Conservation (phyloP, 192 early-diverging fungal species). For the Gigaspora rosea region DNA sequence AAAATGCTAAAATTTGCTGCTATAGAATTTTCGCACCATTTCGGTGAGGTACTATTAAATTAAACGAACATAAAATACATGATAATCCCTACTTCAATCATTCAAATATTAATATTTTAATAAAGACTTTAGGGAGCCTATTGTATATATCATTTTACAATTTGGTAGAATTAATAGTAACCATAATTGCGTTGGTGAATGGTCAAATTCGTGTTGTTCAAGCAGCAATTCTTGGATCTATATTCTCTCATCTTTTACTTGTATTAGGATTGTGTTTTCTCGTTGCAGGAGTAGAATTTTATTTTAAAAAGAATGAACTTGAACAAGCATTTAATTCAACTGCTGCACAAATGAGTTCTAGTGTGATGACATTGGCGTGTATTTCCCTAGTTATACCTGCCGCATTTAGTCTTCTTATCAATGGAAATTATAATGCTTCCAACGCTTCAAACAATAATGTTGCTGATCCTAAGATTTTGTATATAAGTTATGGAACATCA, state of each 20-base stretch:
- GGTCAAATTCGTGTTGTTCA: conserved; percentile 83
- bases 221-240: conserved; percentile 85
- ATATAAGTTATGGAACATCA: conserved; percentile 65
- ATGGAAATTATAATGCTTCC: neutral
- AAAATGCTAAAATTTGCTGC: too few species aligned
- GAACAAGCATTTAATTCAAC: conserved; percentile 71
- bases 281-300: conserved; percentile 75
- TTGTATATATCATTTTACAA: conserved; percentile 67
- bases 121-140: too few species aligned
- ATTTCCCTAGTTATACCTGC: conserved; percentile 68
- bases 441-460: neutral
- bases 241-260: conserved; percentile 84
- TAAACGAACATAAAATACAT: too few species aligned
- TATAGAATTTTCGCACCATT: too few species aligned
- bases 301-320: conserved; percentile 44
- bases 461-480: conserved; percentile 48
- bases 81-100: too few species aligned
- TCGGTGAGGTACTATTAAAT: too few species aligned
- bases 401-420: conserved; percentile 50
- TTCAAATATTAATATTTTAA: too few species aligned
- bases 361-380: conserved; percentile 67
- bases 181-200: conserved; percentile 76
- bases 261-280: conserved; percentile 86
- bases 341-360: conserved; percentile 71
- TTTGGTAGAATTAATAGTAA: conserved; percentile 83